Evolutionary conservation across 2,329 filamentous ascomycete species (phyloP), one percentile per base, ranked within the genome.

Genomic region (Zymoseptoria ardabiliae): DNA sequence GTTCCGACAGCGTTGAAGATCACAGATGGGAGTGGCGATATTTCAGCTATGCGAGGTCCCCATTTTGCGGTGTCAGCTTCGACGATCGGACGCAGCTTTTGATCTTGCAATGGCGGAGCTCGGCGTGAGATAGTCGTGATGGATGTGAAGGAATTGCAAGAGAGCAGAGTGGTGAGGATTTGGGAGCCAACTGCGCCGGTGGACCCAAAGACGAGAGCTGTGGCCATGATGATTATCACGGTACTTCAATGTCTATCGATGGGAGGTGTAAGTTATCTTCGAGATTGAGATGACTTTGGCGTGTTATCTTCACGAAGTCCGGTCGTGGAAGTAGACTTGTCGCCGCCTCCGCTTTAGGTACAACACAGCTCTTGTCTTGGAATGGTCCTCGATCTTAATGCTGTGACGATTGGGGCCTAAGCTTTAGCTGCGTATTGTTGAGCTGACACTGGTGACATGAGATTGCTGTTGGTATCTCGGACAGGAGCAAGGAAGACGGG

Each of bases 1-100:
- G 73, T 75, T 25, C 73, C 73, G 8, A 75, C 68, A 4, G 72
- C 64, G 25, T 66, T 66, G 56, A 66, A 65, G 19, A 66, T 45
- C 7, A 61, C 50, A 6, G 61, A 61, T 11, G 64, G 64, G 5
- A 52, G 53, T 3, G 63, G 64, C 2, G 53, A 50, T 13, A 62
- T 50, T 3, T 22, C 56, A 11, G 59, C 19, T 4, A 65, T 62
- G n/a, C 57, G 25, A 11, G 53, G 21, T 7, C 53, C 52, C 64
- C 61, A 65, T 59, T 57, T 62, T 6, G 58, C 55, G 35, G 60
- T 58, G 57, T 66, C 57, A 13, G 58, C 41, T 57, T 65, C 63
- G 28, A 56, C 25, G 50, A 60, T 62, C 7, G 63, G 54, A 51
- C 58, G 52, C 3, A 65, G 59, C 48, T 61, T 64, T 5, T 58